Percentiles rank a stretch among this genome's conserved stretches.
phyloP scores from a whole-genome alignment of 2,329 filamentous ascomycete genomes.

The Pestalotiopsis sp. region DNA sequence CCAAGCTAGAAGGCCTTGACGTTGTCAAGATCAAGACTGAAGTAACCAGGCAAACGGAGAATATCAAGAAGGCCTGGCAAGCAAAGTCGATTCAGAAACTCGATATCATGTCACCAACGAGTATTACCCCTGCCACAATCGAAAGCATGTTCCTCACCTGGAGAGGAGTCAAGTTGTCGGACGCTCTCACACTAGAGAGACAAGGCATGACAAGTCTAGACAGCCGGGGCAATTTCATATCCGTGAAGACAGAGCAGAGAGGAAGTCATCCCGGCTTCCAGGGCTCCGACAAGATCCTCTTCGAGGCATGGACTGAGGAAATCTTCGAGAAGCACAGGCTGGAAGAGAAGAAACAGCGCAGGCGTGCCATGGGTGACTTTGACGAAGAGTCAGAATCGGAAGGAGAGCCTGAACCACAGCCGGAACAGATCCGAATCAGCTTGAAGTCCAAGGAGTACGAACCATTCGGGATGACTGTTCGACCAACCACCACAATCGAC shows the following conservation, averaged over 20 bases:
- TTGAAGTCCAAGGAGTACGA: constrained; percentile 56
- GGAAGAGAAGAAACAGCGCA: constrained; percentile 51
- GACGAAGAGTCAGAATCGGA: constrained; percentile 32
- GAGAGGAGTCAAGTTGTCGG: constrained; percentile 72
- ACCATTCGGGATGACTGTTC: constrained; percentile 53
- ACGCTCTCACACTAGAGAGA: constrained; percentile 72
- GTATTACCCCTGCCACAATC: constrained; percentile 40
- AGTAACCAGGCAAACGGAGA: constrained; percentile 67
- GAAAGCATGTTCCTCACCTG: constrained; percentile 76
- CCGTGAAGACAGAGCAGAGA: constrained; percentile 32
- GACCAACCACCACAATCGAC: constrained; percentile 59
- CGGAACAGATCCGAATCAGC: constrained; percentile 50
- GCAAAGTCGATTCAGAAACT: constrained; percentile 57
- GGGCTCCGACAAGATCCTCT: constrained; percentile 63
- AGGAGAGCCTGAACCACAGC: constrained; percentile 20
- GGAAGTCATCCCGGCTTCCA: constrained; percentile 42
- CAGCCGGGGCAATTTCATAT: constrained; percentile 43
- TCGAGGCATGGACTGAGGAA: constrained; percentile 77
- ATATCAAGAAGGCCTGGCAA: constrained; percentile 73
- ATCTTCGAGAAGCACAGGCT: constrained; percentile 52
- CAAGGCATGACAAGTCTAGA: constrained; percentile 59
- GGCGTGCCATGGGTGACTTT: constrained; percentile 44
- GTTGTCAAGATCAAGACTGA: constrained; percentile 67
- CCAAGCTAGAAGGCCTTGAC: constrained; percentile 63
- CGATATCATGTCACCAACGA: constrained; percentile 21